Evolutionary conservation across 371 early-diverging fungal genomes (phyloP), one percentile per base, ranked within the genome.

Genomic region (Umbelopsis sp.): DNA sequence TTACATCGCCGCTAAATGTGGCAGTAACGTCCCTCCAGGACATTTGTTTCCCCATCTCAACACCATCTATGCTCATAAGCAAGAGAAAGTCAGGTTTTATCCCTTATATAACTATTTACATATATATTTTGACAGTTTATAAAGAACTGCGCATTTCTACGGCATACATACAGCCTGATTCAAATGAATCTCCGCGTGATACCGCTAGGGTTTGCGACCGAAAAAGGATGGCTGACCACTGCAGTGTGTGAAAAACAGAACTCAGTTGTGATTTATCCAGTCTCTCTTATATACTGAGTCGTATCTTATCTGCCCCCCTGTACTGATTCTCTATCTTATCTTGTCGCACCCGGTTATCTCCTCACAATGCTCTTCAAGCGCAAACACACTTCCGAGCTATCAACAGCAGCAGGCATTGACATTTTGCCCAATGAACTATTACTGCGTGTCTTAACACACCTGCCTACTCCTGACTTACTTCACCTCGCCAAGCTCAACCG

Each of bases 261-360:
- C 16, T n/a, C 8, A 18, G 7, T 11, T 35, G 29, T 11, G 32
- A 35, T 29, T 1, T 4, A 12, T 35, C 35, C 22, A 1, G 29
- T 16, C 5, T 6, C 29, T 29, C 22, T 57, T 57, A 57, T 57
- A 57, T 57, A 35, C 37, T 7, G 14, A 8, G 35, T 29, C 18
- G 29, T 35, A 57, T 57, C 57, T 57, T 57, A 57, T 57, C 57
- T 57, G 29, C 29, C 57, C 57, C 53, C 22, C 57, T 35, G 4
- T 25, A 18, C 35, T 10, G 7, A 35, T 57, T 57, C 57, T 57
- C 57, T 57, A 57, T 57, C 57, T 57, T 57, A 57, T 57, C 57
- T 57, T 16, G 35, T 18, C 37, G n/a, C 57, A 57, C 57, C 57
- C 57, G 57, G 35, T 57, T 57, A 57, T 57, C 57, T 57, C 57